Conservation (phyloP, 176 grass and related monocot genomes). For the Thalia dealbata region DNA sequence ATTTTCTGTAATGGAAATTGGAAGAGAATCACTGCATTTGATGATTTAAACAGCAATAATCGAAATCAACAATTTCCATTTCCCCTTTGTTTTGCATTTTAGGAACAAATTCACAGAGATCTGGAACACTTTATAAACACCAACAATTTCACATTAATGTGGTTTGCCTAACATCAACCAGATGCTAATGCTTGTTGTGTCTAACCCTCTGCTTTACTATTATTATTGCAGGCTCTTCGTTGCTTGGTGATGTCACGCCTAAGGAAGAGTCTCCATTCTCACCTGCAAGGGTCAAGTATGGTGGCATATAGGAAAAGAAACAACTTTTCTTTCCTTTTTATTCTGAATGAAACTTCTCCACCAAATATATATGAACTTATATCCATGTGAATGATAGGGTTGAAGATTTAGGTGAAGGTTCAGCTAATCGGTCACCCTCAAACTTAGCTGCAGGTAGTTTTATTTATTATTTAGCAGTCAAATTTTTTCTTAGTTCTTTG, state of each 20-base stretch:
- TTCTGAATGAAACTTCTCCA: slow-evolving; percentile 15
- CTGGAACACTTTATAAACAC: no score
- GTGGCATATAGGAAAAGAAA: not conserved
- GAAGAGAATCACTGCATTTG: no score
- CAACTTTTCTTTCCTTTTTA: slow-evolving; percentile 13
- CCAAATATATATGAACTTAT: not conserved
- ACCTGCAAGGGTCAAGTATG: slow-evolving; percentile 86
- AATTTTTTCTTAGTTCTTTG: not conserved
- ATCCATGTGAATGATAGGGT: slow-evolving; percentile 28
- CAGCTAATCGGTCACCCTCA: slow-evolving; percentile 49
- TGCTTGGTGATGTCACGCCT: slow-evolving; percentile 53
- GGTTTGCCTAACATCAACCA: no score
- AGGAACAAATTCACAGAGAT: no score
- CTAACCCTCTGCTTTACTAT: slow-evolving; percentile 10
- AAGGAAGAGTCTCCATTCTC: slow-evolving; percentile 95
- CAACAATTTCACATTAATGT: no score
- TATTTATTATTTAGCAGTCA: slow-evolving; percentile 9
- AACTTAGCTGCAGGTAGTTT: slow-evolving; percentile 52
- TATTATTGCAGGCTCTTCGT: slow-evolving; percentile 35
- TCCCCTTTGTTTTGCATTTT: no score
- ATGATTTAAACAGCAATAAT: no score
- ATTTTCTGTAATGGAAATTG: no score
- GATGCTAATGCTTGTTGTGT: not conserved
- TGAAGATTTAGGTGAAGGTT: slow-evolving; percentile 73
- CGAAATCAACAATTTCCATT: no score